Conservation (phyloP, 2,329 filamentous ascomycete species). For the Aspergillus awamori region DNA sequence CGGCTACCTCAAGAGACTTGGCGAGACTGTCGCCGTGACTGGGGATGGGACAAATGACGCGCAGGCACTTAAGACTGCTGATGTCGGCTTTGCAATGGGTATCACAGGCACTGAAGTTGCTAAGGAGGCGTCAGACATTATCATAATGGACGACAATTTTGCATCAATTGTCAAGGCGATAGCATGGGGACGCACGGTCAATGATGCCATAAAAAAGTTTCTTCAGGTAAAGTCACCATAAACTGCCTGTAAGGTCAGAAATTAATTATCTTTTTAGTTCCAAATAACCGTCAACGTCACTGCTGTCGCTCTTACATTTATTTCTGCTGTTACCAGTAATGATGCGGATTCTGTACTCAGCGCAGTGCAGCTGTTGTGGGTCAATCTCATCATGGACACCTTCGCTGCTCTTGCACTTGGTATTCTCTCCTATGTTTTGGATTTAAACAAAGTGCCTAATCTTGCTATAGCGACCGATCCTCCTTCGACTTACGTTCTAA, state of each 20-base stretch:
- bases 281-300: slow-evolving; percentile 65
- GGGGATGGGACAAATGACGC: slow-evolving; percentile 85
- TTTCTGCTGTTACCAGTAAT: slow-evolving; percentile 62
- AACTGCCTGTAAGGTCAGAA: too few species aligned
- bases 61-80: slow-evolving; percentile 76
- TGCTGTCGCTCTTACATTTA: slow-evolving; percentile 67
- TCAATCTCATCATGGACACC: slow-evolving; percentile 71
- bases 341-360: slow-evolving; percentile 63
- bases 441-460: too few species aligned
- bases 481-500: slow-evolving; percentile 59
- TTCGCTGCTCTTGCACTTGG: slow-evolving; percentile 62
- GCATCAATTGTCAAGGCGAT: slow-evolving; percentile 82
- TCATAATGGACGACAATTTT: slow-evolving; percentile 87
- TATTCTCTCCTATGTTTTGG: too few species aligned
- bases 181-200: slow-evolving; percentile 77
- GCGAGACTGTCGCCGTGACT: slow-evolving; percentile 79
- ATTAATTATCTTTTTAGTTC: slow-evolving; percentile 29
- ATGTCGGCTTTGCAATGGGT: slow-evolving; percentile 88
- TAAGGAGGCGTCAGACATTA: slow-evolving; percentile 82
- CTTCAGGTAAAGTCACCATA: too few species aligned
- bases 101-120: slow-evolving; percentile 82
- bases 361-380: slow-evolving; percentile 69
- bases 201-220: slow-evolving; percentile 76
- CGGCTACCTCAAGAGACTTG: slow-evolving; percentile 69
- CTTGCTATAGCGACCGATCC: slow-evolving; percentile 61